Evolutionary conservation across 495 filamentous ascomycete species (phyloP), one percentile per base, ranked within the genome.

Genomic region (Astrothelium macrocarpum): DNA sequence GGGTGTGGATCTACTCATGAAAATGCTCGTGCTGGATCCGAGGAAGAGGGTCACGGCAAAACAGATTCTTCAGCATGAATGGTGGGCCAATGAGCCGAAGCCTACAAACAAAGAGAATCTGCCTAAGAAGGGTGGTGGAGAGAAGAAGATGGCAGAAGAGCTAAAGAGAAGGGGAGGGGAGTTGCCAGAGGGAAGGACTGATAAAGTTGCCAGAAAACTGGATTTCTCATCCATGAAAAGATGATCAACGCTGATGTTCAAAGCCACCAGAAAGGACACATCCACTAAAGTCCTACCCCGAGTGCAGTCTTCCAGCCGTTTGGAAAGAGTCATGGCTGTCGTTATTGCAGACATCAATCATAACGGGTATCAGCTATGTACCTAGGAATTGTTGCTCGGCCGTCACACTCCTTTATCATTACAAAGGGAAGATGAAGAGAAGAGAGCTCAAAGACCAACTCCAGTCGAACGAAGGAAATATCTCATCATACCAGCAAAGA

Each of bases 1-100:
- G 62, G 95, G 94, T 42, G 88, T 91, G 25, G 91, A 97, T 72
- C 74, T 97, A 66, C 74, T 99, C 65, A 87, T 91, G 80, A 84
- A 83, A 59, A 97, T 95, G 83, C 79, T 96, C 61, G 79, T 79
- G 10, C 79, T 97, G 58, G 91, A 99, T 74, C 95, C 95, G 31
- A 81, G 85, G 67, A 91, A 88, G 72, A 79, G 95, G 42, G 84
- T 86, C 61, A 90, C 86, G 1, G 88, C 91, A 1, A 75, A 82
- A 42, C 80, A 90, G 68, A 84, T 90, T 64, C 78, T 99, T 45
- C 80, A 86, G 72, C 91, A 97, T 74, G 76, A 78, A 61, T 99
- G 91, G 89, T 99, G 94, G 89, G 78, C 79, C 12, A 84, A 78
- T 28, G 88, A 95, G 18, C 95, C 95, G 5, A 82, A 82, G 67